Evolutionary conservation across 345 rosid genomes (phyloP).

Genomic region (Turritis glabra): DNA sequence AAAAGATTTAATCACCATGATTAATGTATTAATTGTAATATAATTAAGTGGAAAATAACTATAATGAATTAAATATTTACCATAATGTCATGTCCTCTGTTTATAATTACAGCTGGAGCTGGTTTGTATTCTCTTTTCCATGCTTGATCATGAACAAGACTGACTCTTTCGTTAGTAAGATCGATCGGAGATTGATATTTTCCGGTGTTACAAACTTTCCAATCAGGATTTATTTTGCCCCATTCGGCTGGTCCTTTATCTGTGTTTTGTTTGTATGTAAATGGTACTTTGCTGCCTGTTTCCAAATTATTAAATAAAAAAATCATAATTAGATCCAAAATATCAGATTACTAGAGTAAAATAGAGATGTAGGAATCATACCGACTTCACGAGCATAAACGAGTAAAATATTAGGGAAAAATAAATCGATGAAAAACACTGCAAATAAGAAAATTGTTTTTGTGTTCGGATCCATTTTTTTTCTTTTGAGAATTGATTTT

Average conservation of each 20-base stretch:
- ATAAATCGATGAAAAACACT: neutral
- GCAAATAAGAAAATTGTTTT: neutral
- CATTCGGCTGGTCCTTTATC: conserved; percentile 55
- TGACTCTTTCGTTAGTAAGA: conserved; percentile 35
- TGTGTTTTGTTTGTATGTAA: conserved; percentile 40
- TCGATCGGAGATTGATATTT: conserved; percentile 71
- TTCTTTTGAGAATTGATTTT: neutral
- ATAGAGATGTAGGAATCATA: neutral
- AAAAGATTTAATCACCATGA: neutral
- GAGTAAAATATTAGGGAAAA: neutral
- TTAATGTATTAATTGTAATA: neutral
- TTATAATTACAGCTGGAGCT: conserved; percentile 52
- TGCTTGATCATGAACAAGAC: conserved; percentile 31
- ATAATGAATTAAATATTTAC: no score
- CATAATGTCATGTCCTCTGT: conserved; percentile 63
- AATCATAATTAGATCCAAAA: neutral
- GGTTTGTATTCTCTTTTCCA: conserved; percentile 52
- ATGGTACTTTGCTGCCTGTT: conserved; percentile 48
- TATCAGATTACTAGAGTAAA: neutral
- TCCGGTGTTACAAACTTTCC: conserved; percentile 56
- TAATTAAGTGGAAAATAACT: no score
- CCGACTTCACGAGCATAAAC: conserved; percentile 16
- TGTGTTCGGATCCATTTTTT: conserved; percentile 8
- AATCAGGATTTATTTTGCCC: conserved; percentile 48
- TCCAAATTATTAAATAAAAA: neutral